Evolutionary conservation across 176 grass and related monocot genomes (phyloP).

Genomic region (Lolium multiflorum): DNA sequence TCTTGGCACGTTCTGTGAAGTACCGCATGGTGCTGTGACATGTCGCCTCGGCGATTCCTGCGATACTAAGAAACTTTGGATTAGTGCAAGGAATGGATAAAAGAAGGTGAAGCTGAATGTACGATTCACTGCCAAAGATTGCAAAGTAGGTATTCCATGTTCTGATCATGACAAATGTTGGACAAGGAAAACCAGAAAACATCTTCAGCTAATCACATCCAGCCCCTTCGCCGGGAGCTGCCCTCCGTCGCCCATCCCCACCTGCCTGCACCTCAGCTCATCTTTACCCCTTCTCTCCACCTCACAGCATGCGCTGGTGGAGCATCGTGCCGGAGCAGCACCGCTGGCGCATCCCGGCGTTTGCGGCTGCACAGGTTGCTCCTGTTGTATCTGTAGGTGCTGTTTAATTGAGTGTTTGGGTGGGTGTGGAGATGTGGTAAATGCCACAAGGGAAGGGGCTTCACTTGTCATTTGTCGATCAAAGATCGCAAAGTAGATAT

Average conservation of each 20-base stretch:
- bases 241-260: too few relatives aligned
- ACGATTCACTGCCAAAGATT: background rate
- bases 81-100: background rate
- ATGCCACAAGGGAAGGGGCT: too few relatives aligned
- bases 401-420: too few relatives aligned
- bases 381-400: background rate
- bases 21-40: constrained; percentile 24
- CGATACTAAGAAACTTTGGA: background rate
- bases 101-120: constrained; percentile 3
- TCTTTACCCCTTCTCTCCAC: too few relatives aligned
- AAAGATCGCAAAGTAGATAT: background rate
- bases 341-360: background rate
- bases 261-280: too few relatives aligned
- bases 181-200: background rate
- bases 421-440: too few relatives aligned
- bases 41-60: constrained; percentile 30
- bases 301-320: too few relatives aligned
- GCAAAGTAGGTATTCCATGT: background rate
- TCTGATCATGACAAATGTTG: background rate
- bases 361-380: too few relatives aligned
- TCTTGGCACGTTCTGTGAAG: background rate
- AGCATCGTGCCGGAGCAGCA: too few relatives aligned
- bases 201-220: background rate
- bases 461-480: too few relatives aligned
- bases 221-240: too few relatives aligned